phyloP scores from a whole-genome alignment of 2,329 filamentous ascomycete genomes.

The Microdochium nivale region DNA sequence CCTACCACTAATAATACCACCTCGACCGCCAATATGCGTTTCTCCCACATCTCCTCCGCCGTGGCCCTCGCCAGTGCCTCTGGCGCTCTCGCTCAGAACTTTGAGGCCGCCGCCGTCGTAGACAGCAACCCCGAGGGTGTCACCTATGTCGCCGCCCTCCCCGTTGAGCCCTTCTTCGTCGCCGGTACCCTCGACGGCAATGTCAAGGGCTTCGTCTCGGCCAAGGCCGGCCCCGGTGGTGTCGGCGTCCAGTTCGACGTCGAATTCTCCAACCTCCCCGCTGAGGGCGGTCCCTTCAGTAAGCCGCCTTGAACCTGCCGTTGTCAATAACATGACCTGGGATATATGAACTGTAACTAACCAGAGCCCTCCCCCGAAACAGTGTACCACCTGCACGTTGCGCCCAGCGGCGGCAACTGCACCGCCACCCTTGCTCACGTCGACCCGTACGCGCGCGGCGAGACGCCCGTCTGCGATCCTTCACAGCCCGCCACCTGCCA shows the following conservation, averaged over 20 bases:
- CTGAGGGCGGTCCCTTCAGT: slow-evolving; percentile 51
- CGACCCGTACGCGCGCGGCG: slow-evolving; percentile 60
- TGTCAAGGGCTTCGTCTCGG: slow-evolving; percentile 43
- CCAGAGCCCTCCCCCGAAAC: not conserved
- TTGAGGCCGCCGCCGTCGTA: slow-evolving; percentile 34
- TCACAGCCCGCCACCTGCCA: slow-evolving; percentile 56
- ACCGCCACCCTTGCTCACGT: slow-evolving; percentile 58
- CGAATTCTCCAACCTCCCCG: slow-evolving; percentile 49
- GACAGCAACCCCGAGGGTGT: slow-evolving; percentile 46
- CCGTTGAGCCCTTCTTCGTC: slow-evolving; percentile 41
- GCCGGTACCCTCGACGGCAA: slow-evolving; percentile 38
- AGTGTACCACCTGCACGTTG: slow-evolving; percentile 68
- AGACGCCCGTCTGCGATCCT: slow-evolving; percentile 51
- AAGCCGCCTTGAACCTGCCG: slow-evolving; percentile 18
- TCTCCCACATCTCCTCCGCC: slow-evolving; percentile 14
- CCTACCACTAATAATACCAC: not conserved
- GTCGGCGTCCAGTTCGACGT: slow-evolving; percentile 47
- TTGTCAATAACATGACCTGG: slow-evolving; percentile 1
- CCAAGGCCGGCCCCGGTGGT: slow-evolving; percentile 35
- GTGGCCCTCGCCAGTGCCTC: slow-evolving; percentile 10
- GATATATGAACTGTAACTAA: slow-evolving; percentile 7
- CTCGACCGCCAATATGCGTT: slow-evolving; percentile 12
- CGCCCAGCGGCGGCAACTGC: slow-evolving; percentile 55
- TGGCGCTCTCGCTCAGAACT: slow-evolving; percentile 14
- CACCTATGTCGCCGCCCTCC: slow-evolving; percentile 48